Evolutionary conservation across 2,329 filamentous ascomycete species (phyloP), one percentile per base, ranked within the genome.

Genomic region (Claviceps sp.): DNA sequence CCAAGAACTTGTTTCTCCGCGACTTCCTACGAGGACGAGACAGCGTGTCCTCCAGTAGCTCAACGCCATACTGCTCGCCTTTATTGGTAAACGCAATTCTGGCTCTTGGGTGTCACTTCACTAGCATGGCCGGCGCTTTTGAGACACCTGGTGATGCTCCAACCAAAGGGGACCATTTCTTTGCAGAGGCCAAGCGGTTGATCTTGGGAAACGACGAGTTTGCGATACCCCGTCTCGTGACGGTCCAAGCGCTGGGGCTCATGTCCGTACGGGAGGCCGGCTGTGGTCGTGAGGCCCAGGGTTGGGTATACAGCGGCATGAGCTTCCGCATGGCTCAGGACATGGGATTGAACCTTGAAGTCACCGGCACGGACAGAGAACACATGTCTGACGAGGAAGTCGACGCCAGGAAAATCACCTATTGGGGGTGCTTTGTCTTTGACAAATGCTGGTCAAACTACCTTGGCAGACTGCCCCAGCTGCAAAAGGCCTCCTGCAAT

Each of bases 361-460:
- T 85, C 1, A 79, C 80, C 17, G 80, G 80, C 8, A 76, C 88
- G 53, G 78, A 77, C 53, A 75, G 71, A 53, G 74, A 77, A 49
- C 67, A 72, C 29, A 75, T 91, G 57, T 81, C 82, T 54, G 88
- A 95, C 53, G 78, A 86, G 46, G 91, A 96, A 65, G 79, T 94
- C 40, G 93, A 98, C 68, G 90, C 89, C 2, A 77, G 93, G 40
- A 78, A 87, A 50, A 84, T 97, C 43, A 97, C 93, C 0, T 97
- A 96, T 62, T 97, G 93, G 93, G 93, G 93, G 6, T 96, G 90
- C 65, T 97, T 93, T 66, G 70, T 95, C n/a, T 95, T 97, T 65
- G 93, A 98, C 71, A 97, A 96, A 75, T 95, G 88, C 66, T 97
- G 91, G 90, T 95, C 90, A 48, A 97, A 96, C 65, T 97, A 97